A percentile compares a stretch with the other conserved stretches of the same genome.
Conservation (phyloP, 2,329 filamentous ascomycete genomes). For the Fusarium hostae region DNA sequence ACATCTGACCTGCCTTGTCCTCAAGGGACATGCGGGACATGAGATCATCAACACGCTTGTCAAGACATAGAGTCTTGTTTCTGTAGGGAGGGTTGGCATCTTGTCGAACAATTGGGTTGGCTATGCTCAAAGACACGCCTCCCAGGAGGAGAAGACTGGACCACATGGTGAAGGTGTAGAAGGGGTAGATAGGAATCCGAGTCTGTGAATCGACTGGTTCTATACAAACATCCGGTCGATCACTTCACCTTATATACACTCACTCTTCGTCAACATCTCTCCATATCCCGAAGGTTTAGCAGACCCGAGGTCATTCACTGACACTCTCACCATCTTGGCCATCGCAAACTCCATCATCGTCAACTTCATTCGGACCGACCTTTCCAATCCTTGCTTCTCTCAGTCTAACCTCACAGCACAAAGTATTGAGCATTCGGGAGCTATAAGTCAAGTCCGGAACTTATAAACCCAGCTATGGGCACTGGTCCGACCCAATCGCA, state of each 20-base stretch:
- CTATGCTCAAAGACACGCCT: constrained; percentile 22
- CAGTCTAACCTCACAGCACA: neutral
- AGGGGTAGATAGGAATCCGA: neutral
- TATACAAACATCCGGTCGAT: neutral
- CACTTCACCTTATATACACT: constrained; percentile 13
- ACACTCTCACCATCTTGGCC: neutral
- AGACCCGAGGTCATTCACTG: neutral
- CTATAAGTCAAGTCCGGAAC: neutral
- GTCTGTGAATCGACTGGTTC: neutral
- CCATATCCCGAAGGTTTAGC: neutral
- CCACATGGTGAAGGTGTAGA: constrained; percentile 15
- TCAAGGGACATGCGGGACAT: constrained; percentile 58
- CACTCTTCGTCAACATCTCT: neutral
- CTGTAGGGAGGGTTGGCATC: constrained; percentile 28
- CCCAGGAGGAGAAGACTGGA: constrained; percentile 26
- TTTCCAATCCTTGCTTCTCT: neutral
- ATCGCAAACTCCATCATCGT: constrained; percentile 5
- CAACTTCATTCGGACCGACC: constrained; percentile 27
- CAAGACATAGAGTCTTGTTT: constrained; percentile 47
- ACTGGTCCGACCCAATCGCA: constrained; percentile 5
- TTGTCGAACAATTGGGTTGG: constrained; percentile 23
- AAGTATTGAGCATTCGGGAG: neutral
- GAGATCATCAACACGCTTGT: constrained; percentile 60
- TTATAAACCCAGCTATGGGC: neutral
- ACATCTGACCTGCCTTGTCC: constrained; percentile 61